These are phyloP conservation scores for Porogramme epimiltina DNA, from an alignment of 1,284 basidiomycete species.

Conservation along the genomic window DNA sequence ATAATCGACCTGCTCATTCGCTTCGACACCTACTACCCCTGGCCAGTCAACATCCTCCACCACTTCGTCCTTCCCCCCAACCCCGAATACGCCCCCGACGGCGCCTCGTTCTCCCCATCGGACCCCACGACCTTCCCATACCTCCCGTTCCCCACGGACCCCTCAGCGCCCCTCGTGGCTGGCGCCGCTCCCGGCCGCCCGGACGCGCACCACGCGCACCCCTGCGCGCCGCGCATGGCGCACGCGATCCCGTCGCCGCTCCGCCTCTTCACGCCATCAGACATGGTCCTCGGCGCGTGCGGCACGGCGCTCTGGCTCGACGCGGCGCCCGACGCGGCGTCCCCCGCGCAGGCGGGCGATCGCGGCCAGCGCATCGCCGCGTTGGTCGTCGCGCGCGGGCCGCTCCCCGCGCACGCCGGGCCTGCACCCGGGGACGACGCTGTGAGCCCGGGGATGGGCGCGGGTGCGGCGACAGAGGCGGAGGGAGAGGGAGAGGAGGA, in stretches of 20 bases:
- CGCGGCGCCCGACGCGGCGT: constrained; percentile 49
- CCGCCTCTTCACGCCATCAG: constrained; percentile 55
- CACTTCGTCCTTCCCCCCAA: constrained; percentile 56
- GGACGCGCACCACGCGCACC: constrained; percentile 3
- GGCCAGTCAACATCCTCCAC: constrained; percentile 69
- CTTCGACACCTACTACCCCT: constrained; percentile 61
- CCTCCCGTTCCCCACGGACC: constrained; percentile 1
- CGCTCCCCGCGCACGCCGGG: neutral
- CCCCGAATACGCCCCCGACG: constrained; percentile 33
- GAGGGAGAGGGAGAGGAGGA: neutral
- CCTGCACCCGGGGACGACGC: constrained; percentile 10
- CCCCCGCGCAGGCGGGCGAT: constrained; percentile 40
- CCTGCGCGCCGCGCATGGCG: constrained; percentile 15
- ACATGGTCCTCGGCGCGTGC: constrained; percentile 55
- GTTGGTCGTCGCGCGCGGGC: constrained; percentile 28
- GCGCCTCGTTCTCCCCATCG: constrained; percentile 25
- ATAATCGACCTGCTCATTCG: constrained; percentile 55
- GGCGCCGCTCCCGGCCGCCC: constrained; percentile 5
- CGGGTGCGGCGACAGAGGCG: no score
- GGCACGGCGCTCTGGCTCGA: constrained; percentile 70
- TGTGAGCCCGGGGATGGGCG: constrained; percentile 12
- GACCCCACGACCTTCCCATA: constrained; percentile 7
- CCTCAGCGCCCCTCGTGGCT: constrained; percentile 40
- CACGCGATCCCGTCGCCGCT: constrained; percentile 60
- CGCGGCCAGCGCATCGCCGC: constrained; percentile 61